Percentiles rank a stretch among this genome's conserved stretches.
These are phyloP conservation scores for Xerocomus minutiporus DNA, from an alignment of 1,284 basidiomycete genomes.

Conservation along the genomic window DNA sequence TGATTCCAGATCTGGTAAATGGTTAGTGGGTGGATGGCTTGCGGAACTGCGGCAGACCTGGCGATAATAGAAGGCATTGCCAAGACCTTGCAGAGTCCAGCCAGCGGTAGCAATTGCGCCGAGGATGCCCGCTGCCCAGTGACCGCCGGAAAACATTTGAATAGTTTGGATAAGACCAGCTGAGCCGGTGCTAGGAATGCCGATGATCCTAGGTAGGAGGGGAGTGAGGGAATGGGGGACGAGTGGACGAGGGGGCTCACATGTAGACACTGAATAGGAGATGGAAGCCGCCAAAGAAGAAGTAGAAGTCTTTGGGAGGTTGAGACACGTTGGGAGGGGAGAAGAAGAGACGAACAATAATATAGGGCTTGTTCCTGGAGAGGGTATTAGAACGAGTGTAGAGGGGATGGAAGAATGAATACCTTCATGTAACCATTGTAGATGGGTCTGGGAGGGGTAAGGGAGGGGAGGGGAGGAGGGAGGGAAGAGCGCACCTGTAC, in stretches of 20 bases:
- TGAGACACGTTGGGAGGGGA: conserved; percentile 4
- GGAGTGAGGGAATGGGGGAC: conserved; percentile 21
- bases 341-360: conserved; percentile 56
- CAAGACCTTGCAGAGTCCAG: conserved; percentile 83
- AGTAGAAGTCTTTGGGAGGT: conserved; percentile 74
- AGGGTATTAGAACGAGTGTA: conserved; percentile 12
- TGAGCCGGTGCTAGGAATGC: conserved; percentile 87
- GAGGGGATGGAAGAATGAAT: conserved; percentile 24
- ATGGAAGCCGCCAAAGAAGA: conserved; percentile 93
- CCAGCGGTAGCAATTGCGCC: conserved; percentile 78
- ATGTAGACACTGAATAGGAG: conserved; percentile 86
- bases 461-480: conserved; percentile 3
- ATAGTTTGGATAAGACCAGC: conserved; percentile 95
- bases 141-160: conserved; percentile 59
- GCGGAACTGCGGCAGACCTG: conserved; percentile 45
- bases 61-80: conserved; percentile 79
- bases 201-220: conserved; percentile 65
- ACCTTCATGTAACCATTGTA: conserved; percentile 98
- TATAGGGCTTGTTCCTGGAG: conserved; percentile 78
- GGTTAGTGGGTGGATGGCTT: conserved; percentile 11
- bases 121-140: conserved; percentile 73
- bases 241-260: conserved; percentile 40
- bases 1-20: conserved; percentile 73
- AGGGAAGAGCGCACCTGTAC: conserved; percentile 61
- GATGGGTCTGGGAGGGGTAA: conserved; percentile 61